Base-by-base conservation (phyloP, 805 yeast species). In the Kluyveromyces aestuarii region DNA sequence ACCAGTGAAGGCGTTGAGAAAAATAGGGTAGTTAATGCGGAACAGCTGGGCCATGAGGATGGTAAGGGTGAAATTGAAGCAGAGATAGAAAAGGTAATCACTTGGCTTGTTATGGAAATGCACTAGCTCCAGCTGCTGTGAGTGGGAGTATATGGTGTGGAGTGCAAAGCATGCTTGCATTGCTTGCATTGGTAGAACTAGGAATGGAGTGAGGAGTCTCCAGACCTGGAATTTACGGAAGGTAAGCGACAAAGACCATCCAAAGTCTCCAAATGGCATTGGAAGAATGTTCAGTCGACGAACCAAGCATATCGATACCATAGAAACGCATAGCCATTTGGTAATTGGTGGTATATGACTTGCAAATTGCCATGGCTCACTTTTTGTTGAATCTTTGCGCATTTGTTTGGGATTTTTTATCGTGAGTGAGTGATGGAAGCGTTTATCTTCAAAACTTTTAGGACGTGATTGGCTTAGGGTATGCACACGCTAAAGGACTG, bases 281-380 rank as follows among this genome's bases (percentile, higher is more conserved):
- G 64, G 45, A 57, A 62, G 38, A 59, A 68, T 47, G 2, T 66
- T 65, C 21, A 73, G 56, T 3, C 72, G 61, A 36, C 62, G 62
- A 18, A 71, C 49, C 2, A 78, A 70, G 2, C 76, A 72, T 46
- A 73, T 69, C 11, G 72, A 63, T 21, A 77, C 66, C 1, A 82
- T 67, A 2, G 75, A 58, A 27, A 78, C 64, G 2, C 79, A 74
- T 47, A 81, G 66, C 41, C 75, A 72, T 51, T 86, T 67, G 3
- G 87, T 81, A 25, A 81, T 79, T 3, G 84, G 82, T 1, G 87
- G 87, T 7, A 82, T 77, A 18, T 50, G 50, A 8, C 48, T 18
- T 4, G 48, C 37, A 18, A 50, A 30, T 39, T 50, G 53, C 16
- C 40, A 37, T 40, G 44, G 33, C 18, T 44, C 50, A 42, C 46